phyloP scores from a whole-genome alignment of 1,284 basidiomycete species.

The Ganoderma boninense region DNA sequence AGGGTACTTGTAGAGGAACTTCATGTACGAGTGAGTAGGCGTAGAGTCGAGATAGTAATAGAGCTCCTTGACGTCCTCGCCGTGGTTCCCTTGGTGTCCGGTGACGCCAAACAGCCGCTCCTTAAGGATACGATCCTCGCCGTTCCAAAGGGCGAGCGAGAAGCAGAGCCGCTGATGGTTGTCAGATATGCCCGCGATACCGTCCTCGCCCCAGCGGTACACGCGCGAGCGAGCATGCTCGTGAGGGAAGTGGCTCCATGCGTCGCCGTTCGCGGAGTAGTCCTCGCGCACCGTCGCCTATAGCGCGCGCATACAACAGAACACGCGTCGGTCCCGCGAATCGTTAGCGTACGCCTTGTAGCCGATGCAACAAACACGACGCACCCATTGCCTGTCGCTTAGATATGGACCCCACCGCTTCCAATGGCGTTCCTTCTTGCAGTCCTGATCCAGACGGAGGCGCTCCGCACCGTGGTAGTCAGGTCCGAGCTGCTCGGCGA shows the following conservation, averaged over 20 bases:
- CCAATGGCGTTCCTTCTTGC: conserved; percentile 83
- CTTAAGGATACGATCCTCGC: conserved; percentile 93
- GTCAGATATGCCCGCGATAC: conserved; percentile 95
- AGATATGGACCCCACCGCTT: conserved; percentile 99
- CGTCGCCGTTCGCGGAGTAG: conserved; percentile 95
- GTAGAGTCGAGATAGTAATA: conserved; percentile 99
- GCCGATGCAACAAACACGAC: conserved; percentile 39
- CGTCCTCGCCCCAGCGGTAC: conserved; percentile 99
- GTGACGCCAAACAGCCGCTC: conserved; percentile 96
- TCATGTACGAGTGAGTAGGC: conserved; percentile 99
- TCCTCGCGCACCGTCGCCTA: conserved; percentile 98
- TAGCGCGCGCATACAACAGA: conserved; percentile 3
- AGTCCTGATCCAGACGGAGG: conserved; percentile 77
- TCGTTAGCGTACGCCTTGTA: conserved; percentile 10
- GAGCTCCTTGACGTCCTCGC: conserved; percentile 98
- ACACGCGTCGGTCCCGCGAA: conserved; percentile 17
- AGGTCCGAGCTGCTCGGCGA: conserved; percentile 65
- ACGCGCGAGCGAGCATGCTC: conserved; percentile 93
- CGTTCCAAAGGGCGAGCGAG: conserved; percentile 94
- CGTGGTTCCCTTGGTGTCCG: conserved; percentile 97
- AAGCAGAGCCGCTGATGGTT: conserved; percentile 96
- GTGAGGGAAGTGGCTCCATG: conserved; percentile 98
- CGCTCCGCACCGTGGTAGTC: conserved; percentile 75
- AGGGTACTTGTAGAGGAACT: conserved; percentile 98
- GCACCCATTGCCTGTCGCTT: conserved; percentile 96